These are phyloP conservation scores for Xylaria hypoxylon DNA, from an alignment of 2,329 filamentous ascomycete genomes.

Conservation along the genomic window DNA sequence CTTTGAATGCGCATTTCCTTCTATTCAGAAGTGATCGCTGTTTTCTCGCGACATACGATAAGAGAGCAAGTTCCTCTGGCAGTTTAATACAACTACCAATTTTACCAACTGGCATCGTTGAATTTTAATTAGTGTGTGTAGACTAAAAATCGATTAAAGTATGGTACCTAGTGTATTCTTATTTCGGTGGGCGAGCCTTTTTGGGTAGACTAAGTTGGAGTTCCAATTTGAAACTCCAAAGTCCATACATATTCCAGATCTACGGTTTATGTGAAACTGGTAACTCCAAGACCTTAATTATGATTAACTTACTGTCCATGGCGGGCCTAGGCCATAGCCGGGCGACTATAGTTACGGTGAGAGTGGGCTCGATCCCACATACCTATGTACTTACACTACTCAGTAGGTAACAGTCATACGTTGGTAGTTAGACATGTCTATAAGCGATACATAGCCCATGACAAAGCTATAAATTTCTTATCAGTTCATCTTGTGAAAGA, in stretches of 20 bases:
- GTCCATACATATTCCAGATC: background rate
- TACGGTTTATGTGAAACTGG: conserved; percentile 5
- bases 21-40: conserved; percentile 8
- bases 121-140: too few relatives aligned
- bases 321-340: too few relatives aligned
- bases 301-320: background rate
- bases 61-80: background rate
- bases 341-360: too few relatives aligned
- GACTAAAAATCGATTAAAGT: background rate
- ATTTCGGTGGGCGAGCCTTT: background rate
- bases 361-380: too few relatives aligned
- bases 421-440: too few relatives aligned
- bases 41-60: background rate
- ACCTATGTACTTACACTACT: too few relatives aligned
- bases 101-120: background rate
- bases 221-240: background rate
- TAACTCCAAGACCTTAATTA: background rate
- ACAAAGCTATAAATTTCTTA: conserved; percentile 3
- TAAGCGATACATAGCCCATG: too few relatives aligned
- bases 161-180: background rate
- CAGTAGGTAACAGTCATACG: too few relatives aligned
- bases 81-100: background rate
- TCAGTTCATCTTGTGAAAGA: background rate
- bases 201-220: background rate
- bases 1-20: conserved; percentile 7